Base-by-base conservation (phyloP, 306 rosid genomes). In the Malus asiatica region DNA sequence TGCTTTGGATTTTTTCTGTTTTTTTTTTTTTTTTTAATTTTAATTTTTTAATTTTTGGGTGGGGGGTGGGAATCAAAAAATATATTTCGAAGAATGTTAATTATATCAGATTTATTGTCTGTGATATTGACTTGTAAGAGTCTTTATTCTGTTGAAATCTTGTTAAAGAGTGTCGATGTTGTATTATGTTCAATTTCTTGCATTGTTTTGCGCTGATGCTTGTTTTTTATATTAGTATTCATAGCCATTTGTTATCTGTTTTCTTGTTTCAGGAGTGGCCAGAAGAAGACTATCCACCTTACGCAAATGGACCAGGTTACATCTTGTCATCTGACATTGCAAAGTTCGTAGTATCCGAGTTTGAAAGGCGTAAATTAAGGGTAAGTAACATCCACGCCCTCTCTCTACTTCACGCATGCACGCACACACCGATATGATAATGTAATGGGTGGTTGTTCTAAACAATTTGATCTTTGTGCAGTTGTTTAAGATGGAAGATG, bases 401-500 rank as follows among this genome's bases (percentile, higher is more conserved):
- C 44, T 22, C 59, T 62, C 66, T 42, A 18, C 57, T 6, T 53
- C 15, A 29, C 58, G 13, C 30, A 4, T 22, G 8, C 11, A 9
- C 46, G 8, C 30, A 33, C 23, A 30, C 12, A 13, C 14, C 4
- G 19, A 66, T 33, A 16, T 44, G 1, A 45, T 73, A 20, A 32
- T 45, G 33, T 35, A 22, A 30, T 46, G 57, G 44, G 33, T 69
- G 73, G 76, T 16, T 70, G 22, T 46, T 20, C 11, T 57, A 57
- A 57, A 1, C 69, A 68, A 45, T 76, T 44, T 46, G 25, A 25
- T 69, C 72, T 44, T 68, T 51, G 58, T 81, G 89, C 89, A 93
- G 98, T 76, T 93, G 79, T 93, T 93, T 71, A 93, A 93, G 84
- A 93, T 93, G 98, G 98, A 93, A 84, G 98, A 93, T 68, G 98